Base-by-base conservation (phyloP, 306 rosid genomes). In the Fagus crenata region DNA sequence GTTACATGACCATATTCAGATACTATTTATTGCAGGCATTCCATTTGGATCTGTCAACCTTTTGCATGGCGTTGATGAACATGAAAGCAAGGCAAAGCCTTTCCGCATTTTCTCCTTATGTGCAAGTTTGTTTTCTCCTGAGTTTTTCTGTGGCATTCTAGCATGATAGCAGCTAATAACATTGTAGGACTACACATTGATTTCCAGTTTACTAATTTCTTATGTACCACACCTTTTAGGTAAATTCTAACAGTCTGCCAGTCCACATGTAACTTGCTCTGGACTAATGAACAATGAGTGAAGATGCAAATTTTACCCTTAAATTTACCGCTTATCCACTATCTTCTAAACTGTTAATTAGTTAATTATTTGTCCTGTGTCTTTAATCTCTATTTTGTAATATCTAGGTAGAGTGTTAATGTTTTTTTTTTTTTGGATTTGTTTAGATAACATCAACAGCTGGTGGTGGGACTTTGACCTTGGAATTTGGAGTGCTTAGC, bases 41-140 rank as follows among this genome's bases (percentile, higher is more conserved):
- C 98, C 98, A 77, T 94, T 90, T 88, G 98, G 98, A 80, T 94
- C 98, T 69, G 98, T 94, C 80, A 94, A 94, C 86, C 81, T 94
- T 75, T 76, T 92, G 89, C 80, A 94, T 83, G 98, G 98, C 82
- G 98, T 94, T 85, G 97, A 94, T 89, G 92, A 90, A 80, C 89
- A 88, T 73, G 98, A 94, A 90, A 94, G 96, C 96, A 92, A 88
- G 98, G 97, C 87, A 88, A 87, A 70, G 77, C 75, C 61, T 86
- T 77, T 76, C 49, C 72, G 55, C 72, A 65, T 68, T 78, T 79
- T 74, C 78, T 77, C 81, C 67, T 74, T 73, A n/a, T 76, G 74
- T 85, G 49, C 80, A 78, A 80, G 65, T 73, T 40, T 79, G 3
- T 42, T 63, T 73, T 55, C 74, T 76, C 70, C 61, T 42, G 43